phyloP scores from a whole-genome alignment of 1,284 basidiomycete genomes.

The Ceratobasidium sp. region DNA sequence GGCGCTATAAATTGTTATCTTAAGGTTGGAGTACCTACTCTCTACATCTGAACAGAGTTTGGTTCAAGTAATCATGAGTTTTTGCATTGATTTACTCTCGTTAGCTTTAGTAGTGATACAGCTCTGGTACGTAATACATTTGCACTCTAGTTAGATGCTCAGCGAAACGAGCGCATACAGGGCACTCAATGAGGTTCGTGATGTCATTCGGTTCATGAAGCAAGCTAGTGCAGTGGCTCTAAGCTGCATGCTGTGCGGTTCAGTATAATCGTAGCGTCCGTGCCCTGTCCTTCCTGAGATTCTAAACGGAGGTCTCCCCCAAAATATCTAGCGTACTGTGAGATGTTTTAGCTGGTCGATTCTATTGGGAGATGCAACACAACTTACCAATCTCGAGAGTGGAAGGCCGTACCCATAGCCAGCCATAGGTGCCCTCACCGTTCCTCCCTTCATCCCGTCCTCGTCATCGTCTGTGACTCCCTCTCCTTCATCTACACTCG shows the following conservation, averaged over 20 bases:
- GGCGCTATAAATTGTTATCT: too few species aligned
- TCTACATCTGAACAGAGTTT: too few species aligned
- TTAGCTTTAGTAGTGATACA: conserved; percentile 27
- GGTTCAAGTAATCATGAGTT: too few species aligned
- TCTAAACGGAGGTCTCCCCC: conserved; percentile 42
- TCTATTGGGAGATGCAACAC: not conserved
- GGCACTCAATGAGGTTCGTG: not conserved
- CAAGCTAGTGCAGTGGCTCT: conserved; percentile 30
- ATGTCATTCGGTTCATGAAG: not conserved
- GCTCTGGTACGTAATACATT: not conserved
- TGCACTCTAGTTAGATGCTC: not conserved
- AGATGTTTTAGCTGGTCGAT: not conserved
- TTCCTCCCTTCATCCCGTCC: conserved; percentile 43
- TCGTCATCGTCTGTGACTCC: conserved; percentile 34
- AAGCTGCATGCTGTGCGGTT: conserved; percentile 44
- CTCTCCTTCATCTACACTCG: conserved; percentile 34
- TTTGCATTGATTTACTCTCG: too few species aligned
- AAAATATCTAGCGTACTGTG: conserved; percentile 45
- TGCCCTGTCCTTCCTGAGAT: conserved; percentile 36
- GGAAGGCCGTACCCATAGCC: conserved; percentile 43
- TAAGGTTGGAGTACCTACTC: too few species aligned
- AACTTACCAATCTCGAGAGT: conserved; percentile 41
- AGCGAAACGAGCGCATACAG: too few species aligned
- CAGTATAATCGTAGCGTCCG: conserved; percentile 40
- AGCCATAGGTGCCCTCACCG: conserved; percentile 40